These are phyloP conservation scores for Podochytrium sp. DNA, from an alignment of 192 early-diverging fungal genomes.

Conservation along the genomic window DNA sequence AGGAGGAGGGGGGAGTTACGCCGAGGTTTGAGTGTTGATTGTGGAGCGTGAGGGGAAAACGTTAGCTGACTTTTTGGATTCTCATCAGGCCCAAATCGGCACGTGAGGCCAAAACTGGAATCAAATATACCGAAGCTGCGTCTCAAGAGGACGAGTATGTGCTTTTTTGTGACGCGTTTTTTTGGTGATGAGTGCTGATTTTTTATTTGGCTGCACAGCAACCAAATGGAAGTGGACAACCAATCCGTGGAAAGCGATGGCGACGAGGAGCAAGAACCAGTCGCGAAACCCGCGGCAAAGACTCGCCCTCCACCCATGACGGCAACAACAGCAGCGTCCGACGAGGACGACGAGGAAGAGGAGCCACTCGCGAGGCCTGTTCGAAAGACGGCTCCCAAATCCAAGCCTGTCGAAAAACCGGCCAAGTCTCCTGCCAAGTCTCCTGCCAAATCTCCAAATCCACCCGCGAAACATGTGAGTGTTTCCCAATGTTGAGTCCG, in stretches of 20 bases:
- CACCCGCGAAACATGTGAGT: neutral
- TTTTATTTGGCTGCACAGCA: neutral
- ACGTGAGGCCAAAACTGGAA: neutral
- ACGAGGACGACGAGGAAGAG: slow-evolving; percentile 6
- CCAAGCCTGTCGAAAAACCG: neutral
- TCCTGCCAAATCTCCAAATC: neutral
- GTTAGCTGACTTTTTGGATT: neutral
- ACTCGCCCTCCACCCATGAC: neutral
- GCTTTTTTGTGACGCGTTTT: neutral
- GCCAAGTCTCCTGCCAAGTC: neutral
- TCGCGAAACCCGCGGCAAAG: neutral
- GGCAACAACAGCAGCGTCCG: neutral
- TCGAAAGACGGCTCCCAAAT: neutral
- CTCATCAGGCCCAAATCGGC: neutral
- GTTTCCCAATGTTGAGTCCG: neutral
- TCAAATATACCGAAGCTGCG: neutral
- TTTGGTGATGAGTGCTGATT: neutral
- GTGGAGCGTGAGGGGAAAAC: neutral
- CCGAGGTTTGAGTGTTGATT: neutral
- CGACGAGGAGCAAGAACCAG: neutral
- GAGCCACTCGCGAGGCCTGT: neutral
- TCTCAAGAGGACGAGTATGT: neutral
- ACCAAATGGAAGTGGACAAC: neutral
- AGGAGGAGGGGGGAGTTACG: slow-evolving; percentile 7
- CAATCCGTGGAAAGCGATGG: neutral